Percentiles rank a stretch among this genome's conserved stretches.
These are phyloP conservation scores for Fusarium nodosum DNA, from an alignment of 2,329 filamentous ascomycete genomes.

Conservation along the genomic window DNA sequence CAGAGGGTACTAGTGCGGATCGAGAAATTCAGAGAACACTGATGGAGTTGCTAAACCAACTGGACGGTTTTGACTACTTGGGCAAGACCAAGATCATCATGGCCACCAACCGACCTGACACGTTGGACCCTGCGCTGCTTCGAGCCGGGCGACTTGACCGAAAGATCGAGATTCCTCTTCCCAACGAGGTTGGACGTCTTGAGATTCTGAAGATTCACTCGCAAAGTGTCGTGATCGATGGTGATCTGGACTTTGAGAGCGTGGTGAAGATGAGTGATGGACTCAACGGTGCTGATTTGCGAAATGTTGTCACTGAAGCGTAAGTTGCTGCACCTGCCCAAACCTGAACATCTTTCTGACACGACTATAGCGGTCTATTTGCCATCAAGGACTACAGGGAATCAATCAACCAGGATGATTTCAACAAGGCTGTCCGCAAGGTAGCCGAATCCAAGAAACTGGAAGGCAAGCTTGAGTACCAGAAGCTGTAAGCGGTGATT, in stretches of 20 bases:
- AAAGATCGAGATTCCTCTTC: constrained; percentile 97
- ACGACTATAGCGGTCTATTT: constrained; percentile 80
- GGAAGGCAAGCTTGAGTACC: constrained; percentile 97
- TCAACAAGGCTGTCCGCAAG: constrained; percentile 99
- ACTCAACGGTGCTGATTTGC: constrained; percentile 95
- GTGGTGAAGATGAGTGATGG: constrained; percentile 99
- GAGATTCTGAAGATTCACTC: constrained; percentile 99
- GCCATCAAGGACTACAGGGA: constrained; percentile 99
- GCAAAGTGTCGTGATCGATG: constrained; percentile 85
- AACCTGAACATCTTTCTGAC: constrained; percentile 32
- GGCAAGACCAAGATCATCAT: constrained; percentile 99
- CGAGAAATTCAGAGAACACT: constrained; percentile 98
- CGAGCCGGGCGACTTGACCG: constrained; percentile 93
- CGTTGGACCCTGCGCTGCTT: constrained; percentile 91
- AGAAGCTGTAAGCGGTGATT: constrained; percentile 79
- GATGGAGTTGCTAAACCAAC: constrained; percentile 98
- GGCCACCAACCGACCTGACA: constrained; percentile 98
- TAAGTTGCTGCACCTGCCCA: constrained; percentile 67
- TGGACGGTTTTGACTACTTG: constrained; percentile 98
- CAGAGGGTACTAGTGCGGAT: constrained; percentile 96
- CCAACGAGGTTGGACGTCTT: constrained; percentile 94
- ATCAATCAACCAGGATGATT: constrained; percentile 96
- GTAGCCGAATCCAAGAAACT: constrained; percentile 98
- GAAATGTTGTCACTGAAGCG: constrained; percentile 99
- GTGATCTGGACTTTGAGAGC: constrained; percentile 98